A percentile compares a stretch with the other conserved stretches of the same genome.
Evolutionary conservation across 768 basidiomycete species (phyloP).

Genomic region (Termitomyces sp.): DNA sequence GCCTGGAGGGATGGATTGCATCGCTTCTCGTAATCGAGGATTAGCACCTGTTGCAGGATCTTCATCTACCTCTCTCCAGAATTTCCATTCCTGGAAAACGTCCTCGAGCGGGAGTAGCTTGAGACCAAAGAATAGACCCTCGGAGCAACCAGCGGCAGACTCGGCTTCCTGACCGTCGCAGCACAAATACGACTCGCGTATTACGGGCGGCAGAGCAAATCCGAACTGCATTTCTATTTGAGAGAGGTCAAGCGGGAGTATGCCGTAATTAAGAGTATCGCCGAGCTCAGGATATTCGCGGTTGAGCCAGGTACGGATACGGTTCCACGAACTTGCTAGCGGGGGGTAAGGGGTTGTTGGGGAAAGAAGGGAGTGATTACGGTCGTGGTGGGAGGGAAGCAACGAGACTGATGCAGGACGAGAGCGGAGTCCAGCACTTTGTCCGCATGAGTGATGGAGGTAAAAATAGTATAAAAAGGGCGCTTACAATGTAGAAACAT

Average conservation of each 20-base stretch:
- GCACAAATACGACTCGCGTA: conserved; percentile 86
- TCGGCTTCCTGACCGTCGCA: conserved; percentile 95
- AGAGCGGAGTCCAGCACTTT: conserved; percentile 34
- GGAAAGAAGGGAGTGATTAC: conserved; percentile 38
- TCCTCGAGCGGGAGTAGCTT: conserved; percentile 90
- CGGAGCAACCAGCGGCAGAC: conserved; percentile 79
- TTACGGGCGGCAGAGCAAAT: conserved; percentile 71
- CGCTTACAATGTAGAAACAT: conserved; percentile 50
- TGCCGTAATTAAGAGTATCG: conserved; percentile 92
- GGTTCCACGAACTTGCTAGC: conserved; percentile 76
- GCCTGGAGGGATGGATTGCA: conserved; percentile 85
- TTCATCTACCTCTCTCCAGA: conserved; percentile 91
- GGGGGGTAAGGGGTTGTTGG: conserved; percentile 60
- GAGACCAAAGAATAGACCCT: conserved; percentile 94
- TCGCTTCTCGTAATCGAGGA: conserved; percentile 57
- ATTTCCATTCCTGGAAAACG: conserved; percentile 91
- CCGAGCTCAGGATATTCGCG: conserved; percentile 91
- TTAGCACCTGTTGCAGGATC: conserved; percentile 87
- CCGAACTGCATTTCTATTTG: conserved; percentile 84
- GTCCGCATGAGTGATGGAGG: conserved; percentile 6
- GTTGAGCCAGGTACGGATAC: conserved; percentile 75
- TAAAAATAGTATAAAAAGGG: not conserved
- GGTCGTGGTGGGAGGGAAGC: conserved; percentile 62
- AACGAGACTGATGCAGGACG: conserved; percentile 46
- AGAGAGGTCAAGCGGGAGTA: conserved; percentile 72